phyloP scores from a whole-genome alignment of 768 basidiomycete genomes.

The Macrolepiota albuminosa region DNA sequence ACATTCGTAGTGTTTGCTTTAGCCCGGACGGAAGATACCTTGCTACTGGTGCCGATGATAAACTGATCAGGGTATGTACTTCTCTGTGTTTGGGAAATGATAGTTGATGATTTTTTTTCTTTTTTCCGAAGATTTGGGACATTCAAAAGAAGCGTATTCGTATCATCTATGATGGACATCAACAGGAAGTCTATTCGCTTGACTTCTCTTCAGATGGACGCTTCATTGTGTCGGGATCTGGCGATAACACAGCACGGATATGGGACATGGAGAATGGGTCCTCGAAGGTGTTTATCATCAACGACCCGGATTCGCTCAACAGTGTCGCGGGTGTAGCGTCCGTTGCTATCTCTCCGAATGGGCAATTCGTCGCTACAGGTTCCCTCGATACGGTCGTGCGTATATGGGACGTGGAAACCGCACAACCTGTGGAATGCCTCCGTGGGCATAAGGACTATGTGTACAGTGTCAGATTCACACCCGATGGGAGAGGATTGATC shows the following conservation, averaged over 20 bases:
- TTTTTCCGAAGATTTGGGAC: conserved; percentile 75
- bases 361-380: conserved; percentile 60
- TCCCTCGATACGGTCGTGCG: conserved; percentile 73
- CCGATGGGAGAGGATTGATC: conserved; percentile 86
- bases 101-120: conserved; percentile 16
- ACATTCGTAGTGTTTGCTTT: conserved; percentile 89
- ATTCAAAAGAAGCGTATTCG: conserved; percentile 76
- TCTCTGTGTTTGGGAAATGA: background rate
- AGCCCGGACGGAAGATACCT: conserved; percentile 84
- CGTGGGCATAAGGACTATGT: conserved; percentile 81
- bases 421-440: conserved; percentile 66
- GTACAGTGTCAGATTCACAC: conserved; percentile 88
- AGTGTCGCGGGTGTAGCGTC: conserved; percentile 66
- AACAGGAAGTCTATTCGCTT: conserved; percentile 91
- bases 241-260: conserved; percentile 51
- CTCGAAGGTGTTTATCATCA: conserved; percentile 43
- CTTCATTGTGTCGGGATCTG: conserved; percentile 85
- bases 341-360: conserved; percentile 76
- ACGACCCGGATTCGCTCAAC: conserved; percentile 45
- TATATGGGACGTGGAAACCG: conserved; percentile 73
- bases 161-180: conserved; percentile 82
- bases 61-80: conserved; percentile 72
- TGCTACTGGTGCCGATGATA: conserved; percentile 92
- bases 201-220: conserved; percentile 87
- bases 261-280: conserved; percentile 39